These are phyloP conservation scores for Jackrogersella minutella DNA, from an alignment of 495 filamentous ascomycete genomes.

Conservation along the genomic window DNA sequence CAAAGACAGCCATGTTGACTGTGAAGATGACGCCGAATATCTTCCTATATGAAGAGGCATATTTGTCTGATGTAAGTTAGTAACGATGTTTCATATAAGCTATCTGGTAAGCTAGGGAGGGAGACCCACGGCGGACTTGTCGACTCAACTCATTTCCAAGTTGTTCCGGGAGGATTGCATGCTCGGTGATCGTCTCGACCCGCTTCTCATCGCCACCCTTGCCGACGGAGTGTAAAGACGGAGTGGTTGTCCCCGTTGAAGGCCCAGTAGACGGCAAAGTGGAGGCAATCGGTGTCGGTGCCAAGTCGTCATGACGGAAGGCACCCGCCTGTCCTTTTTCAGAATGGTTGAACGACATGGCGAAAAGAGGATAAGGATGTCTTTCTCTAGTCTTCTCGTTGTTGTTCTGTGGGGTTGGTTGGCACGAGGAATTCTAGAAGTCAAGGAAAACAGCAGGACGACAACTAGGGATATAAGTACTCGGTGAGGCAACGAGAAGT, in stretches of 20 bases:
- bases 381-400: constrained; percentile 25
- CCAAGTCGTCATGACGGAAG: constrained; percentile 22
- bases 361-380: constrained; percentile 35
- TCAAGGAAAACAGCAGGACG: constrained; percentile 12
- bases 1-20: constrained; percentile 36
- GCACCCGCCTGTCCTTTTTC: constrained; percentile 35
- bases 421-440: constrained; percentile 34
- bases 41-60: constrained; percentile 45
- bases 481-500: neutral
- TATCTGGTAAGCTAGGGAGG: neutral
- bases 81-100: neutral
- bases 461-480: constrained; percentile 38
- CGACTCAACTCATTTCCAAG: constrained; percentile 38
- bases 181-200: constrained; percentile 28
- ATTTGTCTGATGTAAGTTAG: constrained; percentile 42
- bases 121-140: constrained; percentile 40
- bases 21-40: constrained; percentile 44
- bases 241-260: constrained; percentile 37
- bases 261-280: constrained; percentile 24
- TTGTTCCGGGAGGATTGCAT: constrained; percentile 39
- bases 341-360: constrained; percentile 27
- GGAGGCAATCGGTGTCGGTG: constrained; percentile 26
- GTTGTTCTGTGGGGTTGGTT: constrained; percentile 30
- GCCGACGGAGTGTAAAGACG: constrained; percentile 35
- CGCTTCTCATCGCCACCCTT: constrained; percentile 37